phyloP scores from a whole-genome alignment of 495 filamentous ascomycete species.

The Astrothelium subdiscretum region DNA sequence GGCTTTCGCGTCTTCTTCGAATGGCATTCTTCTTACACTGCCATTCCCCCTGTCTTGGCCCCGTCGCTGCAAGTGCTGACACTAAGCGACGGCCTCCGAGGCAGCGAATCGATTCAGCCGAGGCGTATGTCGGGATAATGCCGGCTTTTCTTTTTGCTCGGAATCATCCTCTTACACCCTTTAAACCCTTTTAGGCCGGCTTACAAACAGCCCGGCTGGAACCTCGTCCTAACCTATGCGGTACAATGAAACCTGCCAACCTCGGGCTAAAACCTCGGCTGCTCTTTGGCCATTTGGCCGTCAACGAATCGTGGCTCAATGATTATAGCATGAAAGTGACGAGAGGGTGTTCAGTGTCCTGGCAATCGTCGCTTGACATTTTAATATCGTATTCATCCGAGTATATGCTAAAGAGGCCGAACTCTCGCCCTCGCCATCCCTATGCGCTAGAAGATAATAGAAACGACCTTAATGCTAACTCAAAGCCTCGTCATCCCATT shows the following conservation, averaged over 20 bases:
- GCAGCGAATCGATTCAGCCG: not conserved
- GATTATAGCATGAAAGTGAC: slow-evolving; percentile 4
- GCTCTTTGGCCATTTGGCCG: not conserved
- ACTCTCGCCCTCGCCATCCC: not conserved
- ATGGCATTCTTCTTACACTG: not conserved
- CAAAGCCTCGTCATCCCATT: slow-evolving; percentile 12
- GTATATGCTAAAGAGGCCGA: not conserved
- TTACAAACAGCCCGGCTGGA: no score
- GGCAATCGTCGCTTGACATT: not conserved
- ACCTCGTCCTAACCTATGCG: no score
- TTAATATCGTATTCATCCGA: no score
- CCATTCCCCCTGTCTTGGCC: no score
- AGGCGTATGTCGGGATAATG: no score
- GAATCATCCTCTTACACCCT: no score
- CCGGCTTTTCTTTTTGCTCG: no score
- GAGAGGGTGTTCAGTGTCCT: not conserved
- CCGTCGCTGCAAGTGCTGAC: not conserved
- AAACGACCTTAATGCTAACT: not conserved
- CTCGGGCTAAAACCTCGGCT: not conserved
- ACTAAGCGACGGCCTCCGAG: not conserved
- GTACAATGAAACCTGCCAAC: not conserved
- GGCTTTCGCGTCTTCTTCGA: not conserved
- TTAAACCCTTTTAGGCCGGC: no score
- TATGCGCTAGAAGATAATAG: not conserved
- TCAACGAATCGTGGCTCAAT: no score